Base-by-base conservation (phyloP, 257 asterid genomes). In the Solanum paucissectum region DNA sequence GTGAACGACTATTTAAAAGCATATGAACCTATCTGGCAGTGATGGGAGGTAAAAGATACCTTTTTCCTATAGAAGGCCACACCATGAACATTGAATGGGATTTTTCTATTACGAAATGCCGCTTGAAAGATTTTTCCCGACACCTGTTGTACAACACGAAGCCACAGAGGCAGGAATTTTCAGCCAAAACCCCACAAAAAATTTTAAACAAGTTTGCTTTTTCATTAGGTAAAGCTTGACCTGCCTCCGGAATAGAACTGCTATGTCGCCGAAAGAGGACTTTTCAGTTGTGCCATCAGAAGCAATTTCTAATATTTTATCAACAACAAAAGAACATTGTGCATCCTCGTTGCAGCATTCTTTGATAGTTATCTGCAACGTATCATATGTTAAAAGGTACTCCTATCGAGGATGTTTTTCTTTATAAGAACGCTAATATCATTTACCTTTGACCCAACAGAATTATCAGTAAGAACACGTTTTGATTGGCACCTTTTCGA, bases 41-140 rank as follows among this genome's bases (percentile, higher is more conserved):
- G 38, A 82, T 49, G 68, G 42, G 69, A 81, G 85, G 68, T 32
- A 38, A 29, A 38, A 82, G 20, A 49, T 87, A 95, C 99, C 98
- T 97, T 95, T 95, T 97, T 97, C 89, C 98, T 94, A 85, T 97
- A 97, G 96, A 97, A 95, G 90, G 99, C 99, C 91, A 97, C 99
- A 25, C 99, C 99, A 87, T 97, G 99, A 81, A 90, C 81, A 90
- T 97, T 97, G 87, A 97, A 97, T 79, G 98, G 98, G 88, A 97
- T 94, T 91, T 95, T 95, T 90, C 99, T 94, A 87, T 89, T 90
- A 49, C 98, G 96, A 89, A 97, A 97, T 87, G 95, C 98, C 74
- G 93, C 89, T 93, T 97, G 99, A 91, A 97, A 95, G 88, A 94
- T 87, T 92, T 94, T 97, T 88, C 99, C 98, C 1, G 98, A 92